These are phyloP conservation scores for Petasospora fabianii DNA, from an alignment of 1,139 yeast species.

Conservation along the genomic window DNA sequence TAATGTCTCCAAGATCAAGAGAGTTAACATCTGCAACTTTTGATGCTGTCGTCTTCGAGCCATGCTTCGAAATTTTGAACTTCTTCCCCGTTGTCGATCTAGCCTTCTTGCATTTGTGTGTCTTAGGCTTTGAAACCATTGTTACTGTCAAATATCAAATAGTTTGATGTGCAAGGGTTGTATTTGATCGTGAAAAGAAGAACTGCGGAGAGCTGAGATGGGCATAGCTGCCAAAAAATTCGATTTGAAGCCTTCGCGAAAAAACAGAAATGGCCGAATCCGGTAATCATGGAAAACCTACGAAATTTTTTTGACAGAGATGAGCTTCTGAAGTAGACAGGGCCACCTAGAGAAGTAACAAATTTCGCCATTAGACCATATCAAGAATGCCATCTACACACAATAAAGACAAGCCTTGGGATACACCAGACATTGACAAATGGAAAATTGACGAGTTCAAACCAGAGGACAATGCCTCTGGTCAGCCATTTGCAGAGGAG, in stretches of 20 bases:
- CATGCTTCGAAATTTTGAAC: slow-evolving; percentile 17
- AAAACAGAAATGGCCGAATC: too few relatives aligned
- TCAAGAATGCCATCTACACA: slow-evolving; percentile 82
- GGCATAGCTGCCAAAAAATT: too few relatives aligned
- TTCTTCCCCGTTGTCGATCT: slow-evolving; percentile 3
- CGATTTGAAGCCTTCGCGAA: too few relatives aligned
- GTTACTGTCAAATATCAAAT: too few relatives aligned
- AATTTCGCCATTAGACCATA: too few relatives aligned
- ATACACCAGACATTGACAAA: slow-evolving; percentile 90
- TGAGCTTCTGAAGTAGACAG: too few relatives aligned
- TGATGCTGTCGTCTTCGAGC: slow-evolving; percentile 22
- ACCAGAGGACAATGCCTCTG: slow-evolving; percentile 84
- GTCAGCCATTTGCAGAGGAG: slow-evolving; percentile 88
- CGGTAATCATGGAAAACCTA: too few relatives aligned
- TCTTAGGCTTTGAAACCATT: slow-evolving; percentile 3
- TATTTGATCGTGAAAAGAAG: too few relatives aligned
- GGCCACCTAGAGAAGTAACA: too few relatives aligned
- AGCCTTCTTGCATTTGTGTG: not conserved
- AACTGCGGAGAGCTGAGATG: too few relatives aligned
- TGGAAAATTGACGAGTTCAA: slow-evolving; percentile 89
- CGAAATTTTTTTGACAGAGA: too few relatives aligned
- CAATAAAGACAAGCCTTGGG: slow-evolving; percentile 97
- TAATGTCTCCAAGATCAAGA: slow-evolving; percentile 37
- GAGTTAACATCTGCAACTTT: slow-evolving; percentile 40
- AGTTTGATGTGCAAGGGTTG: too few relatives aligned